Evolutionary conservation across 2,329 filamentous ascomycete species (phyloP).

Genomic region (Thielaviopsis ethacetica): DNA sequence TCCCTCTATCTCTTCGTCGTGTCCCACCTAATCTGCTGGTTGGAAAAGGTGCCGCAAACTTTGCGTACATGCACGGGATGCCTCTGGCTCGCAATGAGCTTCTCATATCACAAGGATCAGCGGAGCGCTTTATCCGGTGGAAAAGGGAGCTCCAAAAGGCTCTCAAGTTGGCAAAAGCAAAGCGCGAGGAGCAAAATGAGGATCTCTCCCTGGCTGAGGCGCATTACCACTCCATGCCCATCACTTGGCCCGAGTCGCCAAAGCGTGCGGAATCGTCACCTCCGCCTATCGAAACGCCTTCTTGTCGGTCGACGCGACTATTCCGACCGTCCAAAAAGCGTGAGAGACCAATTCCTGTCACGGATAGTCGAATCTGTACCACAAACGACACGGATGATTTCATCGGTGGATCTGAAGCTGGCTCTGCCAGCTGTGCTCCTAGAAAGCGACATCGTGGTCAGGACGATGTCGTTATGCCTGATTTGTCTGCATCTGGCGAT

Average conservation of each 20-base stretch:
- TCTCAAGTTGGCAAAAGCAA: constrained; percentile 21
- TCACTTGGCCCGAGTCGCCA: not conserved
- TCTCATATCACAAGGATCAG: constrained; percentile 64
- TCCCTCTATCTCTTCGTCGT: constrained; percentile 64
- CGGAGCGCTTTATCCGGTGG: constrained; percentile 70
- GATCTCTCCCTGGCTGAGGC: constrained; percentile 9
- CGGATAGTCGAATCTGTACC: not conserved
- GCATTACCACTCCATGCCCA: constrained; percentile 8
- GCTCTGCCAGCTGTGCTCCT: not conserved
- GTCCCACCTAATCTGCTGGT: constrained; percentile 89
- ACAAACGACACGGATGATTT: not conserved
- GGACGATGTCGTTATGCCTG: not conserved
- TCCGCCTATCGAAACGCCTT: not conserved
- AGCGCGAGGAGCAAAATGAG: constrained; percentile 17
- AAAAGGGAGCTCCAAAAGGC: constrained; percentile 51
- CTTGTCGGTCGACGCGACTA: not conserved
- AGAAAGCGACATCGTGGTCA: constrained; percentile 6
- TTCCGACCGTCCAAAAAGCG: constrained; percentile 1
- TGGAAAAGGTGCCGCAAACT: constrained; percentile 70
- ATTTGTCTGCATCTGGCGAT: not conserved
- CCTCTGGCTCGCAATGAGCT: constrained; percentile 55
- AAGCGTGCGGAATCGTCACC: not conserved
- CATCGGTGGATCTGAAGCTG: not conserved
- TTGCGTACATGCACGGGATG: constrained; percentile 66
- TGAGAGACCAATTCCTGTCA: not conserved